A percentile compares a stretch with the other conserved stretches of the same genome.
Conservation (phyloP, 441 rosid genomes). For the Dalechampia spathulata region DNA sequence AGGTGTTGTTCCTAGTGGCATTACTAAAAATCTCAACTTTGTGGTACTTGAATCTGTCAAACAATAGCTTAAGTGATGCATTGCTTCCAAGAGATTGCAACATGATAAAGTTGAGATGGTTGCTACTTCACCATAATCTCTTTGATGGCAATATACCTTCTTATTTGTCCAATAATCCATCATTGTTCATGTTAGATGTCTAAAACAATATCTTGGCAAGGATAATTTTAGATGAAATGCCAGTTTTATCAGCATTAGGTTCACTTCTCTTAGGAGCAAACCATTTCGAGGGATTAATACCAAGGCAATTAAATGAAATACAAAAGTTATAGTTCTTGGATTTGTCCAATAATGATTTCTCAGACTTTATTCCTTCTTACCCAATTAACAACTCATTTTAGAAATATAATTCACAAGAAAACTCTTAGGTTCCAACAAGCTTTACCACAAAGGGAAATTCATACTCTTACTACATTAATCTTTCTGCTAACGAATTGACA, state of each 20-base stretch:
- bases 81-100: constrained; percentile 5
- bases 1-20: neutral
- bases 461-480: constrained; percentile 14
- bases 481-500: constrained; percentile 15
- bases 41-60: constrained; percentile 8
- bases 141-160: neutral
- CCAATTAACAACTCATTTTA: too few species aligned
- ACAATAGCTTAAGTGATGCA: constrained; percentile 1
- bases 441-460: constrained; percentile 9
- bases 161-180: constrained; percentile 6
- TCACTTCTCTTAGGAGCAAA: neutral
- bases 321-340: too few species aligned
- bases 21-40: too few species aligned
- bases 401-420: neutral
- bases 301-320: neutral
- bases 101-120: constrained; percentile 1
- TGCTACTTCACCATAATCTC: constrained; percentile 3
- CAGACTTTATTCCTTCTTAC: too few species aligned
- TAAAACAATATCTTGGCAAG: neutral
- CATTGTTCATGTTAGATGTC: constrained; percentile 1
- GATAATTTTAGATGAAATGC: neutral
- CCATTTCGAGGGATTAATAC: neutral
- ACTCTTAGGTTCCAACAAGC: constrained; percentile 7
- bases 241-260: neutral
- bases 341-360: too few species aligned